Conservation (phyloP, 208 protist species). For the Crithidia acanthocephali region DNA sequence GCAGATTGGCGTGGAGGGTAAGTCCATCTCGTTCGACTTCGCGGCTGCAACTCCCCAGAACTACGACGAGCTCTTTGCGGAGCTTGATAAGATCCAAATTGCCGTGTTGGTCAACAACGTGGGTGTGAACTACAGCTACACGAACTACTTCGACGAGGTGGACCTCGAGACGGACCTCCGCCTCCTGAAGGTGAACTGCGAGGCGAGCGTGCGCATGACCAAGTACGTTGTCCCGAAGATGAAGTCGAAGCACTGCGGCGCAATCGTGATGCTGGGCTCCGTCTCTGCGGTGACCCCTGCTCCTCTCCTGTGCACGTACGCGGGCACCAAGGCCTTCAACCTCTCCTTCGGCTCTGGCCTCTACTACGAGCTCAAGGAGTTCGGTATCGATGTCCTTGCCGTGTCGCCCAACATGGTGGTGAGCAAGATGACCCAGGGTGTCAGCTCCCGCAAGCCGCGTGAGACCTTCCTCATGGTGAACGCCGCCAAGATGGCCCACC, state of each 20-base stretch:
- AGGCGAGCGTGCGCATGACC: conserved; percentile 85
- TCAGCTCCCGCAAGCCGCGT: conserved; percentile 60
- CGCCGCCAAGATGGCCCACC: conserved; percentile 65
- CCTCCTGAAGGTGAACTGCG: conserved; percentile 92
- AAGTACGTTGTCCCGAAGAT: conserved; percentile 80
- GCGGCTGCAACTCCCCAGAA: conserved; percentile 47
- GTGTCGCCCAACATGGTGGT: conserved; percentile 84
- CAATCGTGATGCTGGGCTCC: conserved; percentile 81
- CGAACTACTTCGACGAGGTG: conserved; percentile 91
- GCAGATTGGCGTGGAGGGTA: conserved; percentile 70
- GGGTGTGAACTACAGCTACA: conserved; percentile 92
- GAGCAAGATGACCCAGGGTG: conserved; percentile 81
- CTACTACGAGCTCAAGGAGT: conserved; percentile 65
- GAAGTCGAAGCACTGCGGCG: conserved; percentile 63
- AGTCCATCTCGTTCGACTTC: conserved; percentile 89
- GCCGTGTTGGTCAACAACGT: conserved; percentile 94
- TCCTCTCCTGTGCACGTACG: conserved; percentile 86
- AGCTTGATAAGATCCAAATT: conserved; percentile 61
- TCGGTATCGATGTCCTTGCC: conserved; percentile 69
- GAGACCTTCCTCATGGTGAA: conserved; percentile 78
- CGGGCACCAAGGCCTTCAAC: conserved; percentile 89
- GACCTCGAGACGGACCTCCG: conserved; percentile 59
- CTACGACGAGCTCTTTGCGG: conserved; percentile 62
- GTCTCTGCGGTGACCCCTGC: conserved; percentile 71
- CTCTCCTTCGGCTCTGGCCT: conserved; percentile 65